Conservation (phyloP, 352 stramenopile species). For the Sclerospora graminicola region DNA sequence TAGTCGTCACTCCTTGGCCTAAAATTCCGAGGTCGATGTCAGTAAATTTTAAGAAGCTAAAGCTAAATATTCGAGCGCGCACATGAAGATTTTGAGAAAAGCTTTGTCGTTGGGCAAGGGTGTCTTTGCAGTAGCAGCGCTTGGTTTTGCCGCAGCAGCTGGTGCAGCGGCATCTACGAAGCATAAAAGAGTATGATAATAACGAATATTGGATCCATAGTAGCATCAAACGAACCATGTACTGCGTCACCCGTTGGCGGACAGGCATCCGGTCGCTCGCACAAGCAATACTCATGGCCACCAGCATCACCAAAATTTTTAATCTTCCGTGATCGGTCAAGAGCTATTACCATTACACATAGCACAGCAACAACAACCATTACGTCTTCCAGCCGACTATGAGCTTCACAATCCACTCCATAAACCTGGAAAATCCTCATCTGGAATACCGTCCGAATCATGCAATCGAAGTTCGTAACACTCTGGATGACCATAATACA, state of each 20-base stretch:
- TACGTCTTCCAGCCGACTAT: not conserved
- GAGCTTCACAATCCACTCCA: not conserved
- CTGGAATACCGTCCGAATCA: constrained; percentile 71
- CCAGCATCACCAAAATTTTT: constrained; percentile 87
- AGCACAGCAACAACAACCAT: not conserved
- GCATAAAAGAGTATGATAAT: not conserved
- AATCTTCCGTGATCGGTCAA: constrained; percentile 81
- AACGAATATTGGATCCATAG: not conserved
- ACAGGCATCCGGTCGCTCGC: constrained; percentile 75
- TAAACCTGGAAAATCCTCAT: constrained; percentile 80
- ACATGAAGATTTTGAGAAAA: constrained; percentile 87
- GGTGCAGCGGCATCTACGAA: constrained; percentile 19
- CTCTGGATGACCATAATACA: constrained; percentile 83
- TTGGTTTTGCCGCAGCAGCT: constrained; percentile 15
- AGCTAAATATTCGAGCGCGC: no score
- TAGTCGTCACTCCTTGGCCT: constrained; percentile 86
- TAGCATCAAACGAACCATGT: constrained; percentile 17
- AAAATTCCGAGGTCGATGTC: not conserved
- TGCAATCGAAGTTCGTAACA: constrained; percentile 83
- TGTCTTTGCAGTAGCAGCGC: constrained; percentile 29
- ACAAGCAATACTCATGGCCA: constrained; percentile 81
- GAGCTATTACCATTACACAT: constrained; percentile 21
- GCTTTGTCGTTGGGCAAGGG: constrained; percentile 54
- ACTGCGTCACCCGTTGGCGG: constrained; percentile 49
- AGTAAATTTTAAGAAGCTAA: no score